A percentile compares a stretch with the other conserved stretches of the same genome.
These are phyloP conservation scores for Cladosporium sp. DNA, from an alignment of 2,329 filamentous ascomycete species.

Conservation along the genomic window DNA sequence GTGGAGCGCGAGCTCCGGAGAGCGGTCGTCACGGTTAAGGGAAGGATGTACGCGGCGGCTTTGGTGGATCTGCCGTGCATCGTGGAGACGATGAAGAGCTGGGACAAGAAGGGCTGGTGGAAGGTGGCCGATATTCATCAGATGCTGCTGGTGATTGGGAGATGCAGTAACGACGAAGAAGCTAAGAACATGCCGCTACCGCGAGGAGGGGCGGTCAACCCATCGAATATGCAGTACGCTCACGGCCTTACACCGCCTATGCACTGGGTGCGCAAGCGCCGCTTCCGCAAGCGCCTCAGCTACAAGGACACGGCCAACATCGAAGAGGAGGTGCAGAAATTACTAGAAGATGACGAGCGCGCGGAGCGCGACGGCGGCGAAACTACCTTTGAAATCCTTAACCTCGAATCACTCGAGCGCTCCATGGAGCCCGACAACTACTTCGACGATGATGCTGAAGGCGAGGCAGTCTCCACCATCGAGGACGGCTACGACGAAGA, in stretches of 20 bases:
- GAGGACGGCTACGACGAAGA: slow-evolving; percentile 37
- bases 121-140: slow-evolving; percentile 85
- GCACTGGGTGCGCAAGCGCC: slow-evolving; percentile 73
- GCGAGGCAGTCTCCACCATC: slow-evolving; percentile 25
- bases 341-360: slow-evolving; percentile 61
- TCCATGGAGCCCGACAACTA: slow-evolving; percentile 31
- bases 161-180: slow-evolving; percentile 52
- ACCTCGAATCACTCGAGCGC: slow-evolving; percentile 40
- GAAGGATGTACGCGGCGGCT: slow-evolving; percentile 66
- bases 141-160: slow-evolving; percentile 74
- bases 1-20: slow-evolving; percentile 66
- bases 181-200: slow-evolving; percentile 56
- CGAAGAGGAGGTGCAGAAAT: slow-evolving; percentile 68
- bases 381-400: slow-evolving; percentile 26
- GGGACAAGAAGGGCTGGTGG: slow-evolving; percentile 81
- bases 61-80: slow-evolving; percentile 82
- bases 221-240: slow-evolving; percentile 64
- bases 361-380: slow-evolving; percentile 49
- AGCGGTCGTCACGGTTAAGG: slow-evolving; percentile 64
- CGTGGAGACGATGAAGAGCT: slow-evolving; percentile 86
- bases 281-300: slow-evolving; percentile 76
- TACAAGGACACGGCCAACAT: slow-evolving; percentile 80
- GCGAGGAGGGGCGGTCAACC: slow-evolving; percentile 53
- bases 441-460: slow-evolving; percentile 27
- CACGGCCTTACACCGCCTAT: slow-evolving; percentile 85